Evolutionary conservation across 345 rosid species (phyloP), one percentile per base, ranked within the genome.

Genomic region (Hibiscus syriacus): DNA sequence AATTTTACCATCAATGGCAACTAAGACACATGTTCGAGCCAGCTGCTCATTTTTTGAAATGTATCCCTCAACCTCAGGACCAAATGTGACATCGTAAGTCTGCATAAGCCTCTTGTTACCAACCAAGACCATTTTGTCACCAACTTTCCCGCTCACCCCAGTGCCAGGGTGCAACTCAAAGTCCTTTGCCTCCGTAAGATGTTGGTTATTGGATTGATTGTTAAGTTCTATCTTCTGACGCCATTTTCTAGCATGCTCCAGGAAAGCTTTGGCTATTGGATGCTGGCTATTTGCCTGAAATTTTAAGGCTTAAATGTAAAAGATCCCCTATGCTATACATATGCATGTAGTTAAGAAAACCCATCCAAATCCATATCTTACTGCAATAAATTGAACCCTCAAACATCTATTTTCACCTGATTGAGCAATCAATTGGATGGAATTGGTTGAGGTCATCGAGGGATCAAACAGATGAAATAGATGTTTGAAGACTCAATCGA

Each of bases 151-250:
- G 19, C 84, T 80, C 77, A 88, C 90, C 70, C 94, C 94, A 67
- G 94, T 73, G 64, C 89, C 94, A 50, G 80, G 69, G 68, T 88
- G 88, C 81, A 88, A 89, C 82, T 81, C 88, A 69, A 88, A 88
- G 77, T 88, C 90, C 81, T 75, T 88, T 12, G 73, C 86, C 74
- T 82, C 89, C 1, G 57, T 32, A 5, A 68, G 13, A 69, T 75
- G 80, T 50, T 82, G 81, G 58, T 62, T 4, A 22, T 30, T 70
- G 7, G 85, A 76, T 54, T 82, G 81, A 53, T 62, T 1, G 23
- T 36, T 68, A 14, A 84, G 67, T 32, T 80, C 87, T 10, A 71
- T 62, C 53, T 66, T 75, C 59, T 70, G n/a, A n/a, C n/a, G n/a
- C n/a, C n/a, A 70, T 71, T 73, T 82, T 77, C 80, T 80, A 25